These are phyloP conservation scores for Kickxella alabastrina DNA, from an alignment of 192 early-diverging fungal species.

Conservation along the genomic window DNA sequence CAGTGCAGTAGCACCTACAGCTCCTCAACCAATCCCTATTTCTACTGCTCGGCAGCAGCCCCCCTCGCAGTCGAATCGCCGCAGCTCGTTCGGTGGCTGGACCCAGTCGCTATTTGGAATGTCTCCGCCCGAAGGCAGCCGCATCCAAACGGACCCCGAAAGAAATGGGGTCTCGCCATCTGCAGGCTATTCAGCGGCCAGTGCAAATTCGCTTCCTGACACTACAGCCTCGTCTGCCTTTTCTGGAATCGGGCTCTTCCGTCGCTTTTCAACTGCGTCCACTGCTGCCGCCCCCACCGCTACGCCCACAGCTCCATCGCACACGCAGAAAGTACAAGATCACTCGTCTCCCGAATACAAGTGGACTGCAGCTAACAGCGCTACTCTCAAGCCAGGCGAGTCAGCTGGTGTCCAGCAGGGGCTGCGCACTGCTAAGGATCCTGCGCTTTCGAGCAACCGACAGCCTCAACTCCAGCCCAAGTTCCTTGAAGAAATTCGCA, in stretches of 20 bases:
- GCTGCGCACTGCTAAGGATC: too few relatives aligned
- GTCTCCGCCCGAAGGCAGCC: constrained; percentile 2
- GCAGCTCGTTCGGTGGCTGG: constrained; percentile 39
- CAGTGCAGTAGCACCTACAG: too few relatives aligned
- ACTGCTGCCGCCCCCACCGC: constrained; percentile 7
- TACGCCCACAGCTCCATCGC: too few relatives aligned
- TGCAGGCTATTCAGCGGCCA: not conserved
- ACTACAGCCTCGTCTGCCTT: constrained; percentile 10
- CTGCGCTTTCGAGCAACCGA: too few relatives aligned
- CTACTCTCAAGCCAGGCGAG: too few relatives aligned
- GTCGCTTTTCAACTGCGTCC: constrained; percentile 34
- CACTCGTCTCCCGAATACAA: too few relatives aligned
- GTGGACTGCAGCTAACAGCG: too few relatives aligned
- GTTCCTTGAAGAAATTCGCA: constrained; percentile 21
- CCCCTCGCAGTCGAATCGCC: too few relatives aligned
- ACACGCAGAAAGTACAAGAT: too few relatives aligned
- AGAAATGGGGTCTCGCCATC: too few relatives aligned
- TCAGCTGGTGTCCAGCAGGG: too few relatives aligned
- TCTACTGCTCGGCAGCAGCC: not conserved
- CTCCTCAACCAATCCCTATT: not conserved
- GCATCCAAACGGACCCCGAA: not conserved
- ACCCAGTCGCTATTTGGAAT: constrained; percentile 30
- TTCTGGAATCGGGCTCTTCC: constrained; percentile 40
- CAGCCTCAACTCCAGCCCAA: constrained; percentile 24
- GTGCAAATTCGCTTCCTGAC: constrained; percentile 20